Evolutionary conservation across 2,329 filamentous ascomycete species (phyloP).

Genomic region (Pseudocercospora eumusae): DNA sequence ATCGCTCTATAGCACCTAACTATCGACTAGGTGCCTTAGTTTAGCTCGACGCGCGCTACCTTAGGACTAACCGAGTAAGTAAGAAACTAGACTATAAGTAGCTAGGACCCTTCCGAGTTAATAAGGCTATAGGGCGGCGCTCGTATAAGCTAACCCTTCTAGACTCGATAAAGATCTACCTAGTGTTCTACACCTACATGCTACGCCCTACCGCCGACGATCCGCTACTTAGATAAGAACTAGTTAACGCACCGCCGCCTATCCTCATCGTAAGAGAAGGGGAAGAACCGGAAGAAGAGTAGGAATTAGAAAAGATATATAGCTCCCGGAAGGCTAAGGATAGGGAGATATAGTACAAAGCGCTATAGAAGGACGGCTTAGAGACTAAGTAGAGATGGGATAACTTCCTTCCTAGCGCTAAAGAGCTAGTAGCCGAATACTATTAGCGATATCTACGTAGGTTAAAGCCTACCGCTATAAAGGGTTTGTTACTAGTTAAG

Average conservation of each 20-base stretch:
- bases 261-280: not conserved
- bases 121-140: not conserved
- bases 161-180: not conserved
- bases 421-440: not conserved
- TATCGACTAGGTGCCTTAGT: not conserved
- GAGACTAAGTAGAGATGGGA: not conserved
- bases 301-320: not conserved
- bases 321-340: not conserved
- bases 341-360: not conserved
- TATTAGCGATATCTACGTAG: not conserved
- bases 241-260: not conserved
- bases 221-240: not conserved
- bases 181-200: not conserved
- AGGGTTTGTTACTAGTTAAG: not conserved
- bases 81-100: not conserved
- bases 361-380: not conserved
- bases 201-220: not conserved
- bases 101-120: not conserved
- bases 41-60: not conserved
- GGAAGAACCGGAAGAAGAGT: not conserved
- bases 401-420: not conserved
- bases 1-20: not conserved
- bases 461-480: not conserved
- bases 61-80: not conserved
- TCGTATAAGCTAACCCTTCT: not conserved